A percentile compares a stretch with the other conserved stretches of the same genome.
These are phyloP conservation scores for Nakazawaea holstii DNA, from an alignment of 805 yeast species.

Conservation along the genomic window DNA sequence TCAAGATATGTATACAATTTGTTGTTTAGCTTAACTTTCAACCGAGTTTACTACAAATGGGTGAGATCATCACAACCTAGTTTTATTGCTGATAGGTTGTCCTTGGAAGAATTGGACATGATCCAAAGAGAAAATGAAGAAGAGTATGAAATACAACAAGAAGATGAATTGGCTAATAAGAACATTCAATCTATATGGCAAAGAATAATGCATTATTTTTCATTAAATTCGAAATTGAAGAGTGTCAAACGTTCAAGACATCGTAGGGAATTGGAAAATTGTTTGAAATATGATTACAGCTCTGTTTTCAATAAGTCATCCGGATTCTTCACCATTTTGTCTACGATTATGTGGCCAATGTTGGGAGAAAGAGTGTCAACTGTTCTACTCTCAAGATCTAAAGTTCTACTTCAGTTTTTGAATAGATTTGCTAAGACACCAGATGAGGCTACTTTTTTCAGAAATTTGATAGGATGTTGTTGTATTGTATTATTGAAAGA, in stretches of 20 bases:
- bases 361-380: conserved; percentile 22
- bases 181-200: conserved; percentile 2
- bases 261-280: conserved; percentile 22
- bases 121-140: conserved; percentile 26
- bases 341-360: conserved; percentile 29
- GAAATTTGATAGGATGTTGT: conserved; percentile 30
- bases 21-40: conserved; percentile 19
- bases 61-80: conserved; percentile 26
- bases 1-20: conserved; percentile 14
- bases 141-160: conserved; percentile 15
- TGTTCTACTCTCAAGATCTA: conserved; percentile 16
- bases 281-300: conserved; percentile 25
- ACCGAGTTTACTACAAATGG: conserved; percentile 31
- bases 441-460: conserved; percentile 28
- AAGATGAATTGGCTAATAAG: neutral
- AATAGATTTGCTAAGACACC: conserved; percentile 25
- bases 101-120: conserved; percentile 24
- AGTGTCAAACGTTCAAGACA: conserved; percentile 16
- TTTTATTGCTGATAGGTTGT: conserved; percentile 27
- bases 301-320: conserved; percentile 18
- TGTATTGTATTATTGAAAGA: conserved; percentile 26
- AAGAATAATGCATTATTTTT: neutral
- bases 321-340: conserved; percentile 14
- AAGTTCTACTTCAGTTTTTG: conserved; percentile 17
- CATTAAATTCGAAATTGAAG: conserved; percentile 1